A percentile compares a stretch with the other conserved stretches of the same genome.
Conservation (phyloP, 2,329 filamentous ascomycete genomes). For the Parastagonospora nodorum region DNA sequence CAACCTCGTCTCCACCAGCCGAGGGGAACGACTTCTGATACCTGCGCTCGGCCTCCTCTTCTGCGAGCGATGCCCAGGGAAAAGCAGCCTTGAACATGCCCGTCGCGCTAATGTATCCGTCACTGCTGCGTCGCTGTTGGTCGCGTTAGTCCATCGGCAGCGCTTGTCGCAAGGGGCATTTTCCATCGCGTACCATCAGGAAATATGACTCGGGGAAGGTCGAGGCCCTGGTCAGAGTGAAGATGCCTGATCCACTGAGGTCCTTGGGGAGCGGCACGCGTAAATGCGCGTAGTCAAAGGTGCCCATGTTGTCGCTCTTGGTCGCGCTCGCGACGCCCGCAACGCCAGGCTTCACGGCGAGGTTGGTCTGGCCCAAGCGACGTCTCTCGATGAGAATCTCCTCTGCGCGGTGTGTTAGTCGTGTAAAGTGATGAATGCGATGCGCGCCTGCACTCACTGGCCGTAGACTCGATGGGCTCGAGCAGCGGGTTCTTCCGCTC, state of each 20-base stretch:
- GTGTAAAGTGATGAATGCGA: conserved; percentile 21
- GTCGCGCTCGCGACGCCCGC: conserved; percentile 72
- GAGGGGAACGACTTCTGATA: conserved; percentile 83
- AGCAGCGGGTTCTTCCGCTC: conserved; percentile 69
- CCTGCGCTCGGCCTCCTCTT: conserved; percentile 77
- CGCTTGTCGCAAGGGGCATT: conserved; percentile 5
- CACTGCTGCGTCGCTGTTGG: conserved; percentile 73
- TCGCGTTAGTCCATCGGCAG: conserved; percentile 33
- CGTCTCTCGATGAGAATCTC: conserved; percentile 75
- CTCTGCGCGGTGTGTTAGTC: conserved; percentile 43
- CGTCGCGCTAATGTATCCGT: conserved; percentile 83
- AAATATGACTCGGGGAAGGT: conserved; percentile 87
- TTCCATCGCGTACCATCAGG: conserved; percentile 69
- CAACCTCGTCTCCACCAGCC: conserved; percentile 88
- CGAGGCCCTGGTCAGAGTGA: conserved; percentile 69
- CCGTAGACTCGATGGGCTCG: conserved; percentile 63
- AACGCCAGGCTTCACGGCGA: conserved; percentile 79
- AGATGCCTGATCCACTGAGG: conserved; percentile 85
- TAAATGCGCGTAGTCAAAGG: conserved; percentile 95
- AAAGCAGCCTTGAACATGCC: conserved; percentile 94
- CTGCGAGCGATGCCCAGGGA: conserved; percentile 72
- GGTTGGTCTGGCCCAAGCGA: conserved; percentile 88
- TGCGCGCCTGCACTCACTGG: conserved; percentile 59
- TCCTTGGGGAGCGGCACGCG: conserved; percentile 91
- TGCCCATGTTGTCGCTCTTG: conserved; percentile 74